These are phyloP conservation scores for Xanthoconium purpureum DNA, from an alignment of 768 basidiomycete species.

Conservation along the genomic window DNA sequence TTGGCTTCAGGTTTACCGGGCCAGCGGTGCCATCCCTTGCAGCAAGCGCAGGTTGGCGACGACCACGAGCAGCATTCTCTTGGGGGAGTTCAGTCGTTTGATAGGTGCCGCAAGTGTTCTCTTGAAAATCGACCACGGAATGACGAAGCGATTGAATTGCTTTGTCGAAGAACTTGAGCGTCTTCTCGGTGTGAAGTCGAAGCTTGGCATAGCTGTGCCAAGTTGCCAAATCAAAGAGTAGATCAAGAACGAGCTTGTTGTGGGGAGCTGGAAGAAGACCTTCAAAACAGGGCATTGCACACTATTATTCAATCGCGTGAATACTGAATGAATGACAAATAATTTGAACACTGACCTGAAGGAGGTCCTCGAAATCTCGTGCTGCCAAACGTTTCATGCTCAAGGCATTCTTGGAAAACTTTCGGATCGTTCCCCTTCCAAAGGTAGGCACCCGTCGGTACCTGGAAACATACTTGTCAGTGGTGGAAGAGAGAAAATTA, in stretches of 20 bases:
- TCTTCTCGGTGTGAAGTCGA: background rate
- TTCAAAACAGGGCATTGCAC: background rate
- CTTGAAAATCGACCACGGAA: background rate
- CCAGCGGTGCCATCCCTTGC: background rate
- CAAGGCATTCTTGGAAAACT: background rate
- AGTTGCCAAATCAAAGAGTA: constrained; percentile 18
- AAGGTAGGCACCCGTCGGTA: background rate
- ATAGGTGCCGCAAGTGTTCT: background rate
- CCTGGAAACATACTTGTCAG: background rate
- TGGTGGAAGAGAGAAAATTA: background rate
- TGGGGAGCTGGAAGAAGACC: background rate
- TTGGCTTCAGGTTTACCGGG: background rate
- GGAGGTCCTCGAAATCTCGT: background rate
- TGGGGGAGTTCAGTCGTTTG: background rate
- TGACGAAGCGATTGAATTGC: background rate
- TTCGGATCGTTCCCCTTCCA: background rate
- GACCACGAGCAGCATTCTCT: background rate
- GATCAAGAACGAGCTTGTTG: constrained; percentile 9
- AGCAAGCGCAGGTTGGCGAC: background rate
- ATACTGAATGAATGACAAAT: too few species aligned
- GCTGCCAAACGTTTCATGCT: background rate
- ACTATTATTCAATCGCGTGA: background rate
- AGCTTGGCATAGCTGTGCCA: background rate
- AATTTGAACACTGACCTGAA: too few species aligned
- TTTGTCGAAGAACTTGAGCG: background rate